Percentiles rank a stretch among this genome's conserved stretches.
Evolutionary conservation across 164 flowering plant species (phyloP).

Genomic region (Piper longum): DNA sequence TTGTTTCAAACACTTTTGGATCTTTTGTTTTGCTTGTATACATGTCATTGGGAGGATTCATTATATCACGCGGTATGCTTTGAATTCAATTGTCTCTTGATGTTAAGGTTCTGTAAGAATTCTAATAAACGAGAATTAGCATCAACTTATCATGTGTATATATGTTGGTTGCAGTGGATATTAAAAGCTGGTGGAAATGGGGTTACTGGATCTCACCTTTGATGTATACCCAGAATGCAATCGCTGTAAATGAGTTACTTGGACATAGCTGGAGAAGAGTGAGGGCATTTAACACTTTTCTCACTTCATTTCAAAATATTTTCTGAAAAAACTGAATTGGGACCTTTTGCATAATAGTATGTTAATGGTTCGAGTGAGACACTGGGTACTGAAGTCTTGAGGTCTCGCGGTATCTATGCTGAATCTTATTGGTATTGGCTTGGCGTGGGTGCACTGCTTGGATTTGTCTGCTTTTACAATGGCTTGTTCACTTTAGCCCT

Average conservation of each 20-base stretch:
- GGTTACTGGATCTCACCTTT: constrained; percentile 49
- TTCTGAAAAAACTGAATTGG: neutral
- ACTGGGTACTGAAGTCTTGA: neutral
- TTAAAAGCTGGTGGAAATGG: constrained; percentile 44
- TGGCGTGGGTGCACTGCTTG: neutral
- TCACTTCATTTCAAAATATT: neutral
- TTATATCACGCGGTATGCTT: constrained; percentile 32
- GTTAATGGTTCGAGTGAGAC: neutral
- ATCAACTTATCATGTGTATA: neutral
- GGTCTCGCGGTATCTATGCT: neutral
- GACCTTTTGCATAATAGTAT: neutral
- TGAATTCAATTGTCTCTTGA: neutral
- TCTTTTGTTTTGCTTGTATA: constrained; percentile 24
- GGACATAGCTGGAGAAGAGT: constrained; percentile 32
- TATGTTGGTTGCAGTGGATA: neutral
- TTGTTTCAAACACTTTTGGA: constrained; percentile 40
- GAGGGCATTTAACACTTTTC: constrained; percentile 5
- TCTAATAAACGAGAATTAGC: too few species aligned
- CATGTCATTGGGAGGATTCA: constrained; percentile 31
- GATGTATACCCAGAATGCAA: constrained; percentile 40
- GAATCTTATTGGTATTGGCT: neutral
- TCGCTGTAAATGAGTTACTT: constrained; percentile 34
- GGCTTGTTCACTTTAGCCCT: neutral
- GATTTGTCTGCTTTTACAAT: neutral
- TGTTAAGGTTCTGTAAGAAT: neutral